Conservation (phyloP, 345 rosid species). For the Fremontodendron californicum region DNA sequence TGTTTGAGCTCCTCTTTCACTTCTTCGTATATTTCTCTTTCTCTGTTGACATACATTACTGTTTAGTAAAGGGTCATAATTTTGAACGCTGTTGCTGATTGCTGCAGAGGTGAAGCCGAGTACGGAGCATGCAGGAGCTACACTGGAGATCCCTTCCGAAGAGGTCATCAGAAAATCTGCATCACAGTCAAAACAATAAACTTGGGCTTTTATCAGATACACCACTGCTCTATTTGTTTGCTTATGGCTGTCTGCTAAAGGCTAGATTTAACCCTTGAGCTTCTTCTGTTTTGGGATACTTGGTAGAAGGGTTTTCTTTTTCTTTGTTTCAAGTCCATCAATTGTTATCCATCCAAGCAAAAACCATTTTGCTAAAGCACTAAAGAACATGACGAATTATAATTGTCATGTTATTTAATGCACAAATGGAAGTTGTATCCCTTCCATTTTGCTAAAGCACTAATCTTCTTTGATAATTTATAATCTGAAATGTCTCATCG, state of each 20-base stretch:
- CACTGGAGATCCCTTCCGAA: conserved; percentile 79
- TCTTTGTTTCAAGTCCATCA: no score
- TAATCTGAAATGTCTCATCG: not conserved
- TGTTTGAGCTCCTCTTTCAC: not conserved
- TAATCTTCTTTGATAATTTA: no score
- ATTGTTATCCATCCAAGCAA: not conserved
- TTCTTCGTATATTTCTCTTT: not conserved
- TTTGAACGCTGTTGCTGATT: not conserved
- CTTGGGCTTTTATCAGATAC: not conserved
- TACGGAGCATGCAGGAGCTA: conserved; percentile 77
- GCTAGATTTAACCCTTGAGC: not conserved
- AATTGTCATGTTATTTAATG: not conserved
- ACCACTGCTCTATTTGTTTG: not conserved
- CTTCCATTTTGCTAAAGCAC: no score
- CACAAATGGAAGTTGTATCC: not conserved
- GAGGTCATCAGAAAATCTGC: conserved; percentile 50
- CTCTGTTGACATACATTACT: not conserved
- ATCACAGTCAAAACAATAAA: conserved; percentile 17
- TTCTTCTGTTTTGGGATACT: not conserved
- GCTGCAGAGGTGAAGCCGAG: conserved; percentile 72
- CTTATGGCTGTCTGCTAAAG: not conserved
- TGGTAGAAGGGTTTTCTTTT: no score
- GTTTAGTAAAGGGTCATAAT: not conserved
- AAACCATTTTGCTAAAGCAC: no score
- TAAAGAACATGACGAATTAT: not conserved